Percentiles rank a stretch among this genome's conserved stretches.
Conservation (phyloP, 1,284 basidiomycete species). For the Hemileia vastatrix region DNA sequence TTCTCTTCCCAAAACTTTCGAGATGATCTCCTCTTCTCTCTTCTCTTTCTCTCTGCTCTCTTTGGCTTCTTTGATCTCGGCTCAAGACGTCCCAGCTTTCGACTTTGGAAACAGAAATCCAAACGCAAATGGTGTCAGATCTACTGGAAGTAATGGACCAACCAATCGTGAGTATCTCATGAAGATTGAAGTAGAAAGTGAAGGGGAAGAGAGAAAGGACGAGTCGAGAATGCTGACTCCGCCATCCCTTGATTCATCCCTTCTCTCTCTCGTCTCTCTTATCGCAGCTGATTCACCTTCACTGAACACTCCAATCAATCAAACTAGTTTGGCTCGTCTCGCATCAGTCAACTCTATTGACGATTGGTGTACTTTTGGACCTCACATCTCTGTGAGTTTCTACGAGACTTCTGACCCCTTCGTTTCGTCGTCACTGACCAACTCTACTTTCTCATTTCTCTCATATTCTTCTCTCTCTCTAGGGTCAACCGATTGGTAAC, state of each 20-base stretch:
- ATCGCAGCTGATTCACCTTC: too few relatives aligned
- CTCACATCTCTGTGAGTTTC: constrained; percentile 7
- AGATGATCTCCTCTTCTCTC: constrained; percentile 28
- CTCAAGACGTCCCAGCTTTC: constrained; percentile 29
- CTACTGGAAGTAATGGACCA: constrained; percentile 29
- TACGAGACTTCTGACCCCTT: too few relatives aligned
- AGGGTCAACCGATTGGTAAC: constrained; percentile 54
- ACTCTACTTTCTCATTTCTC: too few relatives aligned
- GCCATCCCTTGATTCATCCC: too few relatives aligned
- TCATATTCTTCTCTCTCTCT: too few relatives aligned
- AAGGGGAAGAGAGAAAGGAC: background rate
- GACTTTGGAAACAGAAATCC: constrained; percentile 33
- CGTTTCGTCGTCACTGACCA: too few relatives aligned
- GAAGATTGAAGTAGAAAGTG: background rate
- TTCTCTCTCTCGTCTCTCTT: too few relatives aligned
- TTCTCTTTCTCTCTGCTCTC: constrained; percentile 25
- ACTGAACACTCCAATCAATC: too few relatives aligned
- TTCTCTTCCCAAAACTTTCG: background rate
- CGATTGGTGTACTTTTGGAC: constrained; percentile 45
- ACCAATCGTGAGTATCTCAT: constrained; percentile 31
- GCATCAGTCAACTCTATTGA: too few relatives aligned
- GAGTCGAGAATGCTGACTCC: background rate
- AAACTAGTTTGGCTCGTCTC: too few relatives aligned
- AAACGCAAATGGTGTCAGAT: constrained; percentile 34
- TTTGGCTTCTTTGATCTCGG: constrained; percentile 18